These are phyloP conservation scores for Lenzites betulinus DNA, from an alignment of 768 basidiomycete species.

Conservation along the genomic window DNA sequence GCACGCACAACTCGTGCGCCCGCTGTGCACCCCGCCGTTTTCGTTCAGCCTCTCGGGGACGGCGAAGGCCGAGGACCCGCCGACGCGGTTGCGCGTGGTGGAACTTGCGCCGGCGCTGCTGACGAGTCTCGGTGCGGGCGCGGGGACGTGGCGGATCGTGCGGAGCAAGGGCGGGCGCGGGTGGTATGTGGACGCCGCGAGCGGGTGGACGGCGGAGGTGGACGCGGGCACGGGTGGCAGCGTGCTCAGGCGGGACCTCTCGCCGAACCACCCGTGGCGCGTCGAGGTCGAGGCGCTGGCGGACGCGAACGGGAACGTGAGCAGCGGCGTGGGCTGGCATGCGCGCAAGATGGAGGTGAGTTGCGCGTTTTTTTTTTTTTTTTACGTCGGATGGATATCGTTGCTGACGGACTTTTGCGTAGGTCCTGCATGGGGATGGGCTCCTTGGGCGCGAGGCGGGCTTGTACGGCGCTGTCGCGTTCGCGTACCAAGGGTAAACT, in stretches of 20 bases:
- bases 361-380: conserved; percentile 12
- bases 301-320: conserved; percentile 86
- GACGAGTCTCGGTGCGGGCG: conserved; percentile 72
- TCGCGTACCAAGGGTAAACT: conserved; percentile 87
- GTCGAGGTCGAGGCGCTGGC: conserved; percentile 71
- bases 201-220: conserved; percentile 68
- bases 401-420: conserved; percentile 7
- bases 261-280: conserved; percentile 64
- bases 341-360: conserved; percentile 94
- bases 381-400: not conserved
- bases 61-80: conserved; percentile 42
- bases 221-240: conserved; percentile 22
- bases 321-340: conserved; percentile 92
- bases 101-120: conserved; percentile 79
- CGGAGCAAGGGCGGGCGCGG: conserved; percentile 90
- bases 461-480: conserved; percentile 90
- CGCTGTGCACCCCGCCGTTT: conserved; percentile 79
- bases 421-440: conserved; percentile 87
- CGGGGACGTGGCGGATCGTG: conserved; percentile 86
- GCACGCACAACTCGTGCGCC: conserved; percentile 77
- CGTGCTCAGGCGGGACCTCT: conserved; percentile 60
- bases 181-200: conserved; percentile 92
- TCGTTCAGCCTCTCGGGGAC: conserved; percentile 52
- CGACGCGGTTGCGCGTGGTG: conserved; percentile 81
- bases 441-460: conserved; percentile 93